Conservation (phyloP, 2,329 filamentous ascomycete species). For the Zarea fungicola region DNA sequence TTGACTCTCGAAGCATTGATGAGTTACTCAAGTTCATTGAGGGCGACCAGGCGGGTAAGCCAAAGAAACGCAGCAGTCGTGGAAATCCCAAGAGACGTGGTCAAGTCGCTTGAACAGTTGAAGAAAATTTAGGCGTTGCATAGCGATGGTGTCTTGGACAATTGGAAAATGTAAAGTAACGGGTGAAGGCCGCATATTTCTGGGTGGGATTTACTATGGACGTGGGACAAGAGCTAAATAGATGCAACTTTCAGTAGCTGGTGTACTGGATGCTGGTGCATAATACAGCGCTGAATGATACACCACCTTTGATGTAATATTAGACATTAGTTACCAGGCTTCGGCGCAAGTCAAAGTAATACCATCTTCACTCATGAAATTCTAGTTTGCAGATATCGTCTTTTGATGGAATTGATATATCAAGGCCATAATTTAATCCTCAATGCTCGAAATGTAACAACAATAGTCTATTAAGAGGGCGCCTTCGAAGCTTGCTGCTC, state of each 20-base stretch:
- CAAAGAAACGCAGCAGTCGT: constrained; percentile 52
- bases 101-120: constrained; percentile 7
- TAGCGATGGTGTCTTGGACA: constrained; percentile 1
- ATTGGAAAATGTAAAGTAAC: constrained; percentile 12
- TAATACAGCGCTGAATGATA: not conserved
- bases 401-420: too few relatives aligned
- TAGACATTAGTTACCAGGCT: not conserved
- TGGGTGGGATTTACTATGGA: not conserved
- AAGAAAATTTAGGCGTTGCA: constrained; percentile 9
- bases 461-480: not conserved
- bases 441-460: not conserved
- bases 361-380: constrained; percentile 18
- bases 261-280: too few relatives aligned
- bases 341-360: constrained; percentile 9
- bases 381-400: not conserved
- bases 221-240: too few relatives aligned
- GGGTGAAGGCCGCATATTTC: constrained; percentile 4
- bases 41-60: constrained; percentile 54
- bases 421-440: not conserved
- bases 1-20: constrained; percentile 82
- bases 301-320: constrained; percentile 9
- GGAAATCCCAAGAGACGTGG: constrained; percentile 54
- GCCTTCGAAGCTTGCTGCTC: not conserved
- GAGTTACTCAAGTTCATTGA: constrained; percentile 95
- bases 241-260: too few relatives aligned